Percentiles rank a stretch among this genome's conserved stretches.
Evolutionary conservation across 1,284 basidiomycete species (phyloP).

Genomic region (Cutaneotrichosporon arboriforme): DNA sequence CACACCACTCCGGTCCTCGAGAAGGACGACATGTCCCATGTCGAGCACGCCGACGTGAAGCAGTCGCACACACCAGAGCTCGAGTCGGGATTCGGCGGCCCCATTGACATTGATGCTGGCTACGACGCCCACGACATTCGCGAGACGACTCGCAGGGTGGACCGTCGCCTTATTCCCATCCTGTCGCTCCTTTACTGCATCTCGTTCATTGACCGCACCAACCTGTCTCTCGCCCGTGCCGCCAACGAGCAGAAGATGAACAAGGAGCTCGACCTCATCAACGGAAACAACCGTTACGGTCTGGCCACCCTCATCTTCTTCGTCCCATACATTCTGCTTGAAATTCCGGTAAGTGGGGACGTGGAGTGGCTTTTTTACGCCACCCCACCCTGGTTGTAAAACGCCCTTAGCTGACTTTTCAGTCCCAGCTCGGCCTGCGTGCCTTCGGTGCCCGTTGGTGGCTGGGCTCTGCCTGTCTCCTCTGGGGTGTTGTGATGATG

Average conservation of each 20-base stretch:
- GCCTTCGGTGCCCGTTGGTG: slow-evolving; percentile 15
- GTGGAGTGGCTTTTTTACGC: too few species aligned
- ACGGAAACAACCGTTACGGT: slow-evolving; percentile 44
- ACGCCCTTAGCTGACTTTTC: background rate
- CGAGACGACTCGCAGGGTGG: slow-evolving; percentile 9
- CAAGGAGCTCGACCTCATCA: slow-evolving; percentile 22
- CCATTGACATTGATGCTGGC: slow-evolving; percentile 12
- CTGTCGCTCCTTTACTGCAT: slow-evolving; percentile 15
- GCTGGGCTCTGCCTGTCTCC: slow-evolving; percentile 10
- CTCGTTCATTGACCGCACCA: slow-evolving; percentile 31
- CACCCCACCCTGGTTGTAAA: background rate
- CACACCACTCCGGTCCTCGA: too few species aligned
- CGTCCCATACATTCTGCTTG: slow-evolving; percentile 47
- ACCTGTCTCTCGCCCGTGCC: slow-evolving; percentile 36
- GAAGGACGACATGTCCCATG: background rate
- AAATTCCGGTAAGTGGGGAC: slow-evolving; percentile 15
- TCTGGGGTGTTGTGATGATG: slow-evolving; percentile 47
- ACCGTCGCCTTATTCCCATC: slow-evolving; percentile 19
- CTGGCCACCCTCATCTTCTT: slow-evolving; percentile 44
- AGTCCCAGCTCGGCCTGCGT: slow-evolving; percentile 22
- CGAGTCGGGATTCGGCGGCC: background rate
- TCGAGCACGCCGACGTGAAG: background rate
- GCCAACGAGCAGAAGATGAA: slow-evolving; percentile 23
- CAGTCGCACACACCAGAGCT: background rate
- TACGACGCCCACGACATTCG: slow-evolving; percentile 7